phyloP scores from a whole-genome alignment of 352 stramenopile species.

The Saprolegnia diclina region DNA sequence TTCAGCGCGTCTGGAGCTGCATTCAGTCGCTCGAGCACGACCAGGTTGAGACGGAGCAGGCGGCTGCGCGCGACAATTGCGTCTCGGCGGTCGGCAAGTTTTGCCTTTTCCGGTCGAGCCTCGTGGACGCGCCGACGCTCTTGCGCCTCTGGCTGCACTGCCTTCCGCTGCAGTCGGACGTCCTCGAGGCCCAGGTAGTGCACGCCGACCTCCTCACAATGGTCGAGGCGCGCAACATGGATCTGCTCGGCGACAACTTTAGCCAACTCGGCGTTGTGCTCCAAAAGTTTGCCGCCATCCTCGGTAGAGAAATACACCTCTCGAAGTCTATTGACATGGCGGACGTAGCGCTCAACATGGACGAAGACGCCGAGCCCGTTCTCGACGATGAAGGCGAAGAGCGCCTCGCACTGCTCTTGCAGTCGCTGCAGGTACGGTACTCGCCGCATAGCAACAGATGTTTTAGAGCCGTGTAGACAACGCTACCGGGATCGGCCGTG shows the following conservation, averaged over 20 bases:
- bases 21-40: slow-evolving; percentile 27
- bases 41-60: slow-evolving; percentile 24
- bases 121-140: slow-evolving; percentile 55
- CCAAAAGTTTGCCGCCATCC: slow-evolving; percentile 68
- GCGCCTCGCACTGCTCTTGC: slow-evolving; percentile 54
- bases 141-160: slow-evolving; percentile 75
- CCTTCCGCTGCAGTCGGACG: slow-evolving; percentile 71
- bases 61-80: slow-evolving; percentile 71
- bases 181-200: slow-evolving; percentile 69
- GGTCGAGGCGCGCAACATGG: slow-evolving; percentile 47
- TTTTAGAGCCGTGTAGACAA: slow-evolving; percentile 27
- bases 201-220: slow-evolving; percentile 66
- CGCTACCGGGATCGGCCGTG: slow-evolving; percentile 51
- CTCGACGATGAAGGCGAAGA: slow-evolving; percentile 55
- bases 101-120: slow-evolving; percentile 43
- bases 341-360: slow-evolving; percentile 52
- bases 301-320: slow-evolving; percentile 39
- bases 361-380: slow-evolving; percentile 50
- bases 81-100: slow-evolving; percentile 82
- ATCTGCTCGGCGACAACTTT: slow-evolving; percentile 65
- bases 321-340: neutral
- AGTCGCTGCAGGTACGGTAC: slow-evolving; percentile 42
- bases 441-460: neutral
- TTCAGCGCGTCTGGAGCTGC: slow-evolving; percentile 40
- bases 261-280: slow-evolving; percentile 56